Evolutionary conservation across 2,329 filamentous ascomycete genomes (phyloP), one percentile per base, ranked within the genome.

Genomic region (Botrytis fragariae): DNA sequence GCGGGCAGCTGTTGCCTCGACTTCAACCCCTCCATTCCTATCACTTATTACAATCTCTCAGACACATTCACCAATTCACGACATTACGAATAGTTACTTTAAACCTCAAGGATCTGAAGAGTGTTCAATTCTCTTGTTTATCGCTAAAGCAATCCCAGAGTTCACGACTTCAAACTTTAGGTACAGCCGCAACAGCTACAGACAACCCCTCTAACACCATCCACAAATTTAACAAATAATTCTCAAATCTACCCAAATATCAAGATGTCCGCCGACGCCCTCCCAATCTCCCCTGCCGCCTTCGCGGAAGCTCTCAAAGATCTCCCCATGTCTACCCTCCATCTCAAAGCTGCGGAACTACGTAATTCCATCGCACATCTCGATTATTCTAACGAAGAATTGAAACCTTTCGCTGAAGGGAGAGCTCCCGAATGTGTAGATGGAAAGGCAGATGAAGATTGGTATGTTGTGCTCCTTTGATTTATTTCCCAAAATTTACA

Each of bases 341-440:
- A 92, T 82, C 86, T 92, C 82, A 94, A 94, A 83, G 88, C 91
- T 74, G 88, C 92, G 80, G 93, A 95, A 82, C 86, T 95, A 75
- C 89, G 88, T 81, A 94, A 94, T 86, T 89, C 86, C 78, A 91
- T 94, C 80, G 86, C 87, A 37, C 92, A 95, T 82, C 89, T 95
- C 39, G 87, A 91, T 79, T 90, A 90, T 81, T 92, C 90, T 76
- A 95, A 94, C 83, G 87, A 87, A 76, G 89, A 94, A 81, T 89
- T 94, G 74, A 85, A 87, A 72, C 91, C 91, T 48, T 94, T 89
- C 78, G 90, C 91, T 72, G 86, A 89, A 25, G 79, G 79, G 4
- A 77, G 75, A 9, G 71, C 45, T 29, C 76, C 77, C 32, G 65
- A 72, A 4, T 73, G 75, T n/a, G n/a, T 51, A 3, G 75, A 76